Evolutionary conservation across 768 basidiomycete species (phyloP).

Genomic region (Pholiota microspora): DNA sequence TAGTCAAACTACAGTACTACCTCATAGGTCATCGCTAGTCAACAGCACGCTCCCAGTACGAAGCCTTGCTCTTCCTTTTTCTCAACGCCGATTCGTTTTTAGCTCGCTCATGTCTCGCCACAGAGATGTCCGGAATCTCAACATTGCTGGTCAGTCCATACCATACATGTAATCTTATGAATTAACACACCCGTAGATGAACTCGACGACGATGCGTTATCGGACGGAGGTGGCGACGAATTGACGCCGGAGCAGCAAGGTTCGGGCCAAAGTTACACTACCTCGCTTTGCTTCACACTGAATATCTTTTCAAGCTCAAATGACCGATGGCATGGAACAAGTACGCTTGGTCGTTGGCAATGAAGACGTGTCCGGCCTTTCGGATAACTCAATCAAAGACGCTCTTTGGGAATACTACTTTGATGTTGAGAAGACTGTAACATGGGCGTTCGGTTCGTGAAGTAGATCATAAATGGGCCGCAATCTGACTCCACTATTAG

Average conservation of each 20-base stretch:
- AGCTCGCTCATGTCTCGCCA: conserved; percentile 79
- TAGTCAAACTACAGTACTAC: no score
- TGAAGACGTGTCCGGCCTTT: conserved; percentile 60
- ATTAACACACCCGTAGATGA: conserved; percentile 54
- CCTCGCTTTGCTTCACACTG: conserved; percentile 16
- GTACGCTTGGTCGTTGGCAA: conserved; percentile 69
- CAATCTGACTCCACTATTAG: conserved; percentile 26
- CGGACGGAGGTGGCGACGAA: conserved; percentile 75
- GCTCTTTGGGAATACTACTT: conserved; percentile 88
- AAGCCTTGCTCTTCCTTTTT: neutral
- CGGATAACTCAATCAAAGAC: conserved; percentile 75
- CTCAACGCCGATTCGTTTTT: neutral
- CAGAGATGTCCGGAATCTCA: conserved; percentile 82
- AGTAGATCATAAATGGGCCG: neutral
- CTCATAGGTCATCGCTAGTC: no score
- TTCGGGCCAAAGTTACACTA: conserved; percentile 30
- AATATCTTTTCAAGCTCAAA: conserved; percentile 46
- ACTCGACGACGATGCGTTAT: conserved; percentile 78
- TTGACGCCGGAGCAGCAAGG: conserved; percentile 85
- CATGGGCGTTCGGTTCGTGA: conserved; percentile 70
- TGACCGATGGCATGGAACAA: conserved; percentile 69
- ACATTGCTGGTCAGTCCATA: conserved; percentile 56
- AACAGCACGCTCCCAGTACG: no score
- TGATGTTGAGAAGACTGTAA: conserved; percentile 72
- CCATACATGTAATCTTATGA: neutral